Evolutionary conservation across 352 stramenopile species (phyloP).

Genomic region (Peronosclerospora sorghi): DNA sequence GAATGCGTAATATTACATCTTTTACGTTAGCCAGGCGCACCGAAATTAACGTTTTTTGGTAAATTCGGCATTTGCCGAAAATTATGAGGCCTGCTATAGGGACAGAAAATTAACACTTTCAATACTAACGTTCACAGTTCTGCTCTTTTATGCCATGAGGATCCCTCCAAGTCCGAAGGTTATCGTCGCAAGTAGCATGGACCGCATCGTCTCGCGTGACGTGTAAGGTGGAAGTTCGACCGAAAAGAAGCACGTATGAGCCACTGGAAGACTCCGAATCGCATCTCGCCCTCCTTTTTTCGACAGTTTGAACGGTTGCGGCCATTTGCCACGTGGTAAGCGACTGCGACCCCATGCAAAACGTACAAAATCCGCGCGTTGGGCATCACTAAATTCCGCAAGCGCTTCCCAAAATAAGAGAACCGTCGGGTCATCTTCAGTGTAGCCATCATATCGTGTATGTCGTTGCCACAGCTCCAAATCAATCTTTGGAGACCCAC

Average conservation of each 20-base stretch:
- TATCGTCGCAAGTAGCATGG: slow-evolving; percentile 89
- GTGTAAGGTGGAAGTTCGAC: slow-evolving; percentile 91
- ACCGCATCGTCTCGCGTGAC: slow-evolving; percentile 84
- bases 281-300: slow-evolving; percentile 81
- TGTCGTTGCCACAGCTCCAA: slow-evolving; percentile 78
- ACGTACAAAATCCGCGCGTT: slow-evolving; percentile 85
- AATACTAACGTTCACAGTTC: background rate
- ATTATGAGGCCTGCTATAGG: too few relatives aligned
- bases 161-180: slow-evolving; percentile 89
- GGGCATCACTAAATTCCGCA: slow-evolving; percentile 77
- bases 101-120: too few relatives aligned
- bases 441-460: slow-evolving; percentile 85
- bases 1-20: too few relatives aligned
- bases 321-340: slow-evolving; percentile 82
- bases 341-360: slow-evolving; percentile 91
- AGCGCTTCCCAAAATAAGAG: slow-evolving; percentile 86
- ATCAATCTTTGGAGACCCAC: slow-evolving; percentile 86
- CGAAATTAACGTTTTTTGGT: too few relatives aligned
- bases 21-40: too few relatives aligned
- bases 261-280: slow-evolving; percentile 79
- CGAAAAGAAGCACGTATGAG: slow-evolving; percentile 94
- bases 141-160: slow-evolving; percentile 60
- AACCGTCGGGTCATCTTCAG: slow-evolving; percentile 71
- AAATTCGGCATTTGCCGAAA: too few relatives aligned
- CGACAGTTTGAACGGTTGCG: slow-evolving; percentile 87